Evolutionary conservation across 306 rosid species (phyloP).

Genomic region (Cicer judaicum): DNA sequence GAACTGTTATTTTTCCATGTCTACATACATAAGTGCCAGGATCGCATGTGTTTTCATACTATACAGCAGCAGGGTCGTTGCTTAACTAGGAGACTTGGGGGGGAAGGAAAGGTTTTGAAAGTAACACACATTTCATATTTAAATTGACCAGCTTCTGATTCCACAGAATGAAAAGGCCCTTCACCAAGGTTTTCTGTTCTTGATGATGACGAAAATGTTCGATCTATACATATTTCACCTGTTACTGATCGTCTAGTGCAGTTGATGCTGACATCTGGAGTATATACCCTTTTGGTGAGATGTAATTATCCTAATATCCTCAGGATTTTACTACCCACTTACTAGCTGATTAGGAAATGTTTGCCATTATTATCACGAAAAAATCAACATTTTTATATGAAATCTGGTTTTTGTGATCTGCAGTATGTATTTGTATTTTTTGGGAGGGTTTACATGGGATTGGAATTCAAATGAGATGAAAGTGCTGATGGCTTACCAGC

Average conservation of each 20-base stretch:
- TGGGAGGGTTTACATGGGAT: background rate
- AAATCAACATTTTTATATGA: conserved; percentile 9
- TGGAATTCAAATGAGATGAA: background rate
- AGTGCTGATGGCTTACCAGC: background rate
- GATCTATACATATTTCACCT: conserved; percentile 4
- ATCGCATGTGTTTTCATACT: conserved; percentile 33
- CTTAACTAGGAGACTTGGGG: conserved; percentile 23
- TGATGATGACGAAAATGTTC: conserved; percentile 38
- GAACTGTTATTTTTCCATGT: conserved; percentile 40
- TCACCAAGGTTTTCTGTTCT: conserved; percentile 37
- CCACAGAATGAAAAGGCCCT: conserved; percentile 36
- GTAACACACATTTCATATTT: conserved; percentile 33
- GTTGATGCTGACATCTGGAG: conserved; percentile 6
- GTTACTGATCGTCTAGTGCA: conserved; percentile 23
- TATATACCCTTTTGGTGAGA: conserved; percentile 25
- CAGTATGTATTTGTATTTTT: background rate
- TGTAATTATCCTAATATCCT: conserved; percentile 21
- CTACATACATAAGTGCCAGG: conserved; percentile 21
- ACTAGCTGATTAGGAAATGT: conserved; percentile 6
- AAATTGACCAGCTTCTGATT: conserved; percentile 41
- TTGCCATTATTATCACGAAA: background rate
- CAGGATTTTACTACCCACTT: background rate
- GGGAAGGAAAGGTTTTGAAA: conserved; percentile 37
- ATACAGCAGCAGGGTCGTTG: conserved; percentile 34
- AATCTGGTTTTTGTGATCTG: conserved; percentile 4